Percentiles rank a stretch among this genome's conserved stretches.
Conservation (phyloP, 2,329 filamentous ascomycete genomes). For the Colletotrichum trifolii region DNA sequence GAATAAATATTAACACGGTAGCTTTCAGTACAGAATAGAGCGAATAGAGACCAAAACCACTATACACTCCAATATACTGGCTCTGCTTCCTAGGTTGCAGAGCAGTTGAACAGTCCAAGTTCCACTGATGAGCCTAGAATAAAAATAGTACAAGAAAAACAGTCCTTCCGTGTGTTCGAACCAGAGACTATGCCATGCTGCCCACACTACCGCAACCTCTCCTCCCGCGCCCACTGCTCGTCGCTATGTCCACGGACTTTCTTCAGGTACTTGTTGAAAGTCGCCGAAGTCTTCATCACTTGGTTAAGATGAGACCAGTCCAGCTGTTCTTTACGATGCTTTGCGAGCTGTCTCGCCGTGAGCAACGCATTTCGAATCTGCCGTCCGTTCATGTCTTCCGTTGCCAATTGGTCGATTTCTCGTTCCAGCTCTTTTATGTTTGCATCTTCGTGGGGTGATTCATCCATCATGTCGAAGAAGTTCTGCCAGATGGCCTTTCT, state of each 20-base stretch:
- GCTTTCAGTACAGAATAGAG: too few species aligned
- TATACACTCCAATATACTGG: too few species aligned
- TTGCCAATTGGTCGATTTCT: slow-evolving; percentile 44
- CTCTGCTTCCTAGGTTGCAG: too few species aligned
- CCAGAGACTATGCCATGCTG: too few species aligned
- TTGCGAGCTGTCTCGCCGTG: slow-evolving; percentile 42
- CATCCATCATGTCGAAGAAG: slow-evolving; percentile 39
- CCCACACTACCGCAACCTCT: slow-evolving; percentile 16
- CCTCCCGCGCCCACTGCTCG: slow-evolving; percentile 34
- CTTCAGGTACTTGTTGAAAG: slow-evolving; percentile 39
- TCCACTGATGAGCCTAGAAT: too few species aligned
- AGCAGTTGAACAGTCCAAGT: too few species aligned
- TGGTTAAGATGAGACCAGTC: slow-evolving; percentile 38
- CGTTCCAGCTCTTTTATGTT: slow-evolving; percentile 1
- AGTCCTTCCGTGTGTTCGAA: too few species aligned
- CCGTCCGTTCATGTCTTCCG: slow-evolving; percentile 51
- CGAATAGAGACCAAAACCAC: too few species aligned
- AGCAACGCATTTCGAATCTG: slow-evolving; percentile 54
- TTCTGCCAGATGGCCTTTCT: slow-evolving; percentile 45
- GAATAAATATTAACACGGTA: too few species aligned
- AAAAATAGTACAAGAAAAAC: too few species aligned
- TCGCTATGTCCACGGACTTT: slow-evolving; percentile 36
- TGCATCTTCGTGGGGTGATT: background rate
- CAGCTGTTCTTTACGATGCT: slow-evolving; percentile 34
- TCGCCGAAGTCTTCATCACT: slow-evolving; percentile 37